Evolutionary conservation across 2,329 filamentous ascomycete species (phyloP).

Genomic region (Colletotrichum echinochloae): DNA sequence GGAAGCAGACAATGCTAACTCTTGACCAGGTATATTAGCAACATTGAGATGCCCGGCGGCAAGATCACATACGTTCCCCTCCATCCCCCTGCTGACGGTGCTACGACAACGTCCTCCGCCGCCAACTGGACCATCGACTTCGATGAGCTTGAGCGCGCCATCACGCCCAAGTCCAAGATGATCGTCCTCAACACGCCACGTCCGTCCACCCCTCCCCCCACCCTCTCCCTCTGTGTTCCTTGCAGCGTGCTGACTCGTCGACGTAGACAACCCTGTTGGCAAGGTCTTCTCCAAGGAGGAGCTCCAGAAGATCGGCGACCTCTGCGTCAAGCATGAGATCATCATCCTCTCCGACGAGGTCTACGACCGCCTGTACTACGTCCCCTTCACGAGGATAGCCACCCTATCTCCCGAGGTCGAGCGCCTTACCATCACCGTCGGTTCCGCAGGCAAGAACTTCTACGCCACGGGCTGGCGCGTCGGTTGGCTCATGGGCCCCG

Average conservation of each 20-base stretch:
- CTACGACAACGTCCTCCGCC: constrained; percentile 82
- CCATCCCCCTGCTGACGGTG: constrained; percentile 86
- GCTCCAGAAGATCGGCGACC: constrained; percentile 83
- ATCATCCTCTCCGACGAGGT: constrained; percentile 94
- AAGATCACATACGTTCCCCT: constrained; percentile 96
- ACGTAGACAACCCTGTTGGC: constrained; percentile 88
- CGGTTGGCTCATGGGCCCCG: constrained; percentile 90
- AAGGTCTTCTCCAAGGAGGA: constrained; percentile 93
- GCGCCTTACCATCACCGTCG: constrained; percentile 89
- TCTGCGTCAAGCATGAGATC: constrained; percentile 93
- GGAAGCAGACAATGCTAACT: constrained; percentile 14
- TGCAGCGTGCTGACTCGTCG: constrained; percentile 3
- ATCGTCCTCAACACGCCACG: constrained; percentile 86
- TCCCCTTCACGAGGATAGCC: constrained; percentile 92
- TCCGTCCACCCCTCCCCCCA: constrained; percentile 49
- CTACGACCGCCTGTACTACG: constrained; percentile 95
- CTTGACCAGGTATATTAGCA: constrained; percentile 81
- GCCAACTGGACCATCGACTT: constrained; percentile 91
- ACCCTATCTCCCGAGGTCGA: constrained; percentile 93
- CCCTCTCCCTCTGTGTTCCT: not conserved
- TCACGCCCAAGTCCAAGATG: constrained; percentile 94
- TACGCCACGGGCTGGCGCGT: constrained; percentile 98
- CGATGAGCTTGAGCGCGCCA: constrained; percentile 80
- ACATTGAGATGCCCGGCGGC: constrained; percentile 98
- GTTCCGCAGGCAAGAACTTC: constrained; percentile 97